Base-by-base conservation (phyloP, 1,139 yeast genomes). In the Debaryomyces sp. region DNA sequence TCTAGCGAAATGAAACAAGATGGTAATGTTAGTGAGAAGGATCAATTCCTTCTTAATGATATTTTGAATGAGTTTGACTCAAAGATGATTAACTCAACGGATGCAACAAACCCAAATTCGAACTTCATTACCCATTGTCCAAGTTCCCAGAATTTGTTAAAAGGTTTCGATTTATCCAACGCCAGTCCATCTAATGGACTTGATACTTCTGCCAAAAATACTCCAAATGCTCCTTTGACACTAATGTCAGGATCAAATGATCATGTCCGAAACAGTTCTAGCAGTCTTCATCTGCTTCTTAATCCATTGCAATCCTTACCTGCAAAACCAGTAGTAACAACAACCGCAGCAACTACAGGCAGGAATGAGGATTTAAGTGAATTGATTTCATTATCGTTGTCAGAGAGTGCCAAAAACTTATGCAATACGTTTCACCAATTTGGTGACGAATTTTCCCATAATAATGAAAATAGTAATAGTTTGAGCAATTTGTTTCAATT, bases 401-500 rank as follows among this genome's bases (percentile, higher is more conserved):
- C 66, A 47, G 68, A 64, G 42, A 65, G 70, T 50, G 61, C 68
- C 15, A 63, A 63, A 47, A 63, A 62, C 46, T 50, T 63, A 22
- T 61, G 64, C 54, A 67, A 66, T 47, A 55, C 68, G 43, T 69
- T 70, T 54, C 64, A 63, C 35, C 70, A 59, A 46, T 63, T 66
- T 43, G 63, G 60, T 46, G 71, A 66, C 45, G 71, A 64, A 42
- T 57, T 61, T 21, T 54, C 60, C 27, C 57, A 52, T 29, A 56
- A 27, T 29, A 39, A 29, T 15, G 15, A 57, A 32, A 55, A 59
- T n/a, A 54, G 53, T 39, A 63, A 54, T 33, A 66, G 70, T 51
- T 60, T 68, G 49, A 63, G 69, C 27, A 67, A 69, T 51, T 57
- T 69, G 47, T 60, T 67, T 36, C 71, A 63, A 44, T 60, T 66